A percentile compares a stretch with the other conserved stretches of the same genome.
Conservation (phyloP, 116 monocot species). For the Cymodocea nodosa region DNA sequence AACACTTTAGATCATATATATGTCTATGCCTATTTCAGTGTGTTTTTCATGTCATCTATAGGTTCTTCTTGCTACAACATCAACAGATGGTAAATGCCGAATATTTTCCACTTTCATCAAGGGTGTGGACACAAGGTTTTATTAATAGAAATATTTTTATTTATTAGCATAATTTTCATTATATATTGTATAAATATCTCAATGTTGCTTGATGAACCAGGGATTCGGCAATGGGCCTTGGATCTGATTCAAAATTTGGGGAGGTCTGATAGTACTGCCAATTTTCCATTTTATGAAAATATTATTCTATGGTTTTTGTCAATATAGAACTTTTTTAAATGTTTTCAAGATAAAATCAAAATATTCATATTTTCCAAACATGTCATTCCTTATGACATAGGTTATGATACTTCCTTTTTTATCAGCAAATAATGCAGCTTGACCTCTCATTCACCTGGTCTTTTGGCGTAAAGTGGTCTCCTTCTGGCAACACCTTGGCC, state of each 20-base stretch:
- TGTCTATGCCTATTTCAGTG: too few species aligned
- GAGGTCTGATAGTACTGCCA: conserved; percentile 40
- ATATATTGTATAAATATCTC: not conserved
- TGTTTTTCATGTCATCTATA: conserved; percentile 13
- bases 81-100: conserved; percentile 97
- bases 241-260: conserved; percentile 81
- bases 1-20: too few species aligned
- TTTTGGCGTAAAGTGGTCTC: conserved; percentile 95
- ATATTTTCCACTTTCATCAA: conserved; percentile 96
- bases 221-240: conserved; percentile 41
- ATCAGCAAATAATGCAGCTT: conserved; percentile 95
- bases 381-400: not conserved
- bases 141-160: not conserved
- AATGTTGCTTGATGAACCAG: conserved; percentile 20
- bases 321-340: too few species aligned
- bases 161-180: not conserved
- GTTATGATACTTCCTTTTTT: not conserved
- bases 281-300: not conserved
- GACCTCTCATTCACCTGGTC: conserved; percentile 87
- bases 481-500: conserved; percentile 80
- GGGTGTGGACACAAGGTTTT: conserved; percentile 85
- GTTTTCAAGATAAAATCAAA: too few species aligned
- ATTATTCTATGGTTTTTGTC: not conserved
- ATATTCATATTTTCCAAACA: too few species aligned
- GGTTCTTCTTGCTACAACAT: conserved; percentile 99